A percentile compares a stretch with the other conserved stretches of the same genome.
phyloP scores from a whole-genome alignment of 345 rosid genomes.

The Pugionium cornutum region DNA sequence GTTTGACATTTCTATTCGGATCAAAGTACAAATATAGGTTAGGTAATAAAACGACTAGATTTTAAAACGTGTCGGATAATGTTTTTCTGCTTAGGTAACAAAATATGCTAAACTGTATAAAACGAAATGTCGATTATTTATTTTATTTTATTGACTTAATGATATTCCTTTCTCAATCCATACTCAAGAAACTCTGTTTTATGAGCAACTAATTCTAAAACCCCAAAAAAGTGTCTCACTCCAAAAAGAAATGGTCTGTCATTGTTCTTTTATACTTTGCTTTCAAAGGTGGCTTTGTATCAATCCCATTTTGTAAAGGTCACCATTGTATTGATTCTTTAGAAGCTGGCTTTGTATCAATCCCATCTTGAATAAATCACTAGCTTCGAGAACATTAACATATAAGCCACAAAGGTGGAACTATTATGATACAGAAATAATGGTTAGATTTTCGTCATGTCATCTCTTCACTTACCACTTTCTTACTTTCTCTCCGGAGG shows the following conservation, averaged over 20 bases:
- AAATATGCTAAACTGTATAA: conserved; percentile 5
- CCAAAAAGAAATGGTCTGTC: conserved; percentile 8
- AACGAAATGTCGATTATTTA: not conserved
- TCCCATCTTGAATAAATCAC: conserved; percentile 11
- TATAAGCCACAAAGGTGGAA: conserved; percentile 35
- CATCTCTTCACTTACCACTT: conserved; percentile 36
- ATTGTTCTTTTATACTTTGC: conserved; percentile 36
- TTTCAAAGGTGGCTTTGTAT: conserved; percentile 36
- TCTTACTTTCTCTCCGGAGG: conserved; percentile 26
- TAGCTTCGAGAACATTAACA: conserved; percentile 18
- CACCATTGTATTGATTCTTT: conserved; percentile 4
- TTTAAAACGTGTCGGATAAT: conserved; percentile 3
- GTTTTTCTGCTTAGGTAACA: conserved; percentile 1
- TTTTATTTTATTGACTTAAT: conserved; percentile 2
- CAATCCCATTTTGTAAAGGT: conserved; percentile 20
- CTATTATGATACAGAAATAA: conserved; percentile 26
- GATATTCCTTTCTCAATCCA: conserved; percentile 36
- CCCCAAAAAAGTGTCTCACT: conserved; percentile 27
- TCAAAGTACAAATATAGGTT: not conserved
- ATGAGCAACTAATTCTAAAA: conserved; percentile 15
- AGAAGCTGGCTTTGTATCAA: too few species aligned
- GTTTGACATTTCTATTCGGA: too few species aligned
- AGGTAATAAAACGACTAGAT: not conserved
- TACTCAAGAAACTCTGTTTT: conserved; percentile 25
- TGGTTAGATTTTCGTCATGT: not conserved